Percentiles rank a stretch among this genome's conserved stretches.
Conservation (phyloP, 2,329 filamentous ascomycete species). For the Xenoacremonium recifei region DNA sequence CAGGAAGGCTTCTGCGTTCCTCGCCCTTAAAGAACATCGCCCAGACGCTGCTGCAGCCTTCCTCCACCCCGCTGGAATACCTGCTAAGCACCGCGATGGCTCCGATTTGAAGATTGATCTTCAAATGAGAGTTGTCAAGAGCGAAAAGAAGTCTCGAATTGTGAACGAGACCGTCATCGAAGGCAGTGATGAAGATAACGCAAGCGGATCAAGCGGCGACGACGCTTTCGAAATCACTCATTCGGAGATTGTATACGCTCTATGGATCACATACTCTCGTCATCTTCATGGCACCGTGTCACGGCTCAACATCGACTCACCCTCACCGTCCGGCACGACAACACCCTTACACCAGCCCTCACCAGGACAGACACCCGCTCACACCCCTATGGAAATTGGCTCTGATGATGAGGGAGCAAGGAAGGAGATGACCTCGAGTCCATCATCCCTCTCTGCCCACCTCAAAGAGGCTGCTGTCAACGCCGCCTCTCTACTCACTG, state of each 20-base stretch:
- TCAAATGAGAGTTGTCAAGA: conserved; percentile 94
- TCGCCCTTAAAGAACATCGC: conserved; percentile 79
- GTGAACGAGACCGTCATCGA: conserved; percentile 66
- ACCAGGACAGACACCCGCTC: conserved; percentile 66
- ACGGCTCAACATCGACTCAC: conserved; percentile 58
- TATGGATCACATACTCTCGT: conserved; percentile 96
- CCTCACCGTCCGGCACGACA: conserved; percentile 59
- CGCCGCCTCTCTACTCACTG: conserved; percentile 53
- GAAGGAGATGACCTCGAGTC: conserved; percentile 38
- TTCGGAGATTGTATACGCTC: conserved; percentile 83
- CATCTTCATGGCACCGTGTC: conserved; percentile 78
- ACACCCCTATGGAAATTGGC: conserved; percentile 55
- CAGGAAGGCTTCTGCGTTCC: conserved; percentile 78
- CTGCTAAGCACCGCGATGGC: conserved; percentile 85
- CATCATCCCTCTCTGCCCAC: conserved; percentile 53
- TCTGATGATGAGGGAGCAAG: conserved; percentile 50
- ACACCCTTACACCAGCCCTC: conserved; percentile 79
- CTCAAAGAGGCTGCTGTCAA: conserved; percentile 56
- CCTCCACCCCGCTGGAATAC: conserved; percentile 77
- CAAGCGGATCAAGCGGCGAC: conserved; percentile 35
- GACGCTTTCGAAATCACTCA: conserved; percentile 49
- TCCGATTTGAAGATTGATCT: conserved; percentile 91
- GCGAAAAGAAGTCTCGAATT: conserved; percentile 65
- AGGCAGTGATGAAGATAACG: conserved; percentile 53
- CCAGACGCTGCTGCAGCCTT: conserved; percentile 78